A percentile compares a stretch with the other conserved stretches of the same genome.
These are phyloP conservation scores for Suaeda aralocaspica DNA, from an alignment of 148 eudicot species.

Conservation along the genomic window DNA sequence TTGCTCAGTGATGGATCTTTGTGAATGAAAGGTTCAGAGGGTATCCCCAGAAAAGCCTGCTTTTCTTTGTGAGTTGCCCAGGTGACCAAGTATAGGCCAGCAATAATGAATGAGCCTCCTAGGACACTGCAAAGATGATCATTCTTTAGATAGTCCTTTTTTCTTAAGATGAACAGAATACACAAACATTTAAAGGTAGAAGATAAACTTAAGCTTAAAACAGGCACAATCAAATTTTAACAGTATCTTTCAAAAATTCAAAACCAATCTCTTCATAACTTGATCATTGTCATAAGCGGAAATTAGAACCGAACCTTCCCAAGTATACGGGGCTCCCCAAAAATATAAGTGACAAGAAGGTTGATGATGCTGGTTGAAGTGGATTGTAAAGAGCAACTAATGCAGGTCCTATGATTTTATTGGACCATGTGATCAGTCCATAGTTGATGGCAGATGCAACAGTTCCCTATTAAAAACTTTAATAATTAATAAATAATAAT, in stretches of 20 bases:
- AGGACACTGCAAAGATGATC: conserved; percentile 54
- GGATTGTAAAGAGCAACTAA: conserved; percentile 83
- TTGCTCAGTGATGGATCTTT: conserved; percentile 44
- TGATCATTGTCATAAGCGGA: background rate
- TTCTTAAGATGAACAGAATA: background rate
- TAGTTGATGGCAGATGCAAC: conserved; percentile 78
- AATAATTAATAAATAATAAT: background rate
- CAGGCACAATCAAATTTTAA: background rate
- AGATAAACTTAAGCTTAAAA: background rate
- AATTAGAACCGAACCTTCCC: conserved; percentile 58
- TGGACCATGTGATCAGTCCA: conserved; percentile 81
- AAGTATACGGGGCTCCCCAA: conserved; percentile 78
- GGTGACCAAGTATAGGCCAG: conserved; percentile 86
- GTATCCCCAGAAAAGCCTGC: conserved; percentile 36
- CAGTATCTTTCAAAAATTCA: background rate
- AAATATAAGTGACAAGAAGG: conserved; percentile 62
- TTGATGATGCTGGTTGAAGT: conserved; percentile 86
- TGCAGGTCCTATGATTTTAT: conserved; percentile 81
- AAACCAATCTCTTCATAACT: background rate
- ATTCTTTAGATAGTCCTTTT: background rate
- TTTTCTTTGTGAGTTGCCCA: conserved; percentile 78
- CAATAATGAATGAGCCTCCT: conserved; percentile 74
- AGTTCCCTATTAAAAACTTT: conserved; percentile 48
- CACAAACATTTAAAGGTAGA: background rate
- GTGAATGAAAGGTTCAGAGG: conserved; percentile 56